A percentile compares a stretch with the other conserved stretches of the same genome.
phyloP scores from a whole-genome alignment of 495 filamentous ascomycete species.

The Penicillium daleae region DNA sequence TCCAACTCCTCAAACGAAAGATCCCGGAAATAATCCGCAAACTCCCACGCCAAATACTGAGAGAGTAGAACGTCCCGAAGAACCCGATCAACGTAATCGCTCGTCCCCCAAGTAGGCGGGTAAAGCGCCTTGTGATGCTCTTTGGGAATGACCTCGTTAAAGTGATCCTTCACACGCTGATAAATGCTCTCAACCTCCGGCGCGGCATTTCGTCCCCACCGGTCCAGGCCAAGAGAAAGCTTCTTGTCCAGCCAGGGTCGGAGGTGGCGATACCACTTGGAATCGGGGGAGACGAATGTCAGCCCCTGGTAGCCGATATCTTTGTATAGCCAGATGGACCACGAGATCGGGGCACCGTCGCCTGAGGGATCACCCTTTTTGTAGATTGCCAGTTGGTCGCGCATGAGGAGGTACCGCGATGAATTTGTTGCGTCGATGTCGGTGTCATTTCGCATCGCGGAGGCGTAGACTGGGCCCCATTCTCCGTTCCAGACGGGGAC shows the following conservation, averaged over 20 bases:
- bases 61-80: background rate
- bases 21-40: conserved; percentile 3
- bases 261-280: background rate
- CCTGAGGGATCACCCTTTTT: background rate
- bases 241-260: background rate
- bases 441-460: background rate
- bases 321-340: conserved; percentile 1
- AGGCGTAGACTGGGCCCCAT: background rate
- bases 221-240: background rate
- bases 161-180: background rate
- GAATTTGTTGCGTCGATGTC: background rate
- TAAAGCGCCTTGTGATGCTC: background rate
- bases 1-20: conserved; percentile 3
- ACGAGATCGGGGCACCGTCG: background rate
- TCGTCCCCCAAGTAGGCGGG: background rate
- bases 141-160: background rate
- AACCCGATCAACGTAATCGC: background rate
- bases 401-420: background rate
- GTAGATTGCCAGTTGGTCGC: background rate
- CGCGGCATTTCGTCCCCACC: background rate
- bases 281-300: background rate
- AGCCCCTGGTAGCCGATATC: background rate
- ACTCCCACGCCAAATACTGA: background rate
- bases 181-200: background rate
- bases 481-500: conserved; percentile 1